Conservation (phyloP, 1,139 yeast species). For the Taphrina confusa region DNA sequence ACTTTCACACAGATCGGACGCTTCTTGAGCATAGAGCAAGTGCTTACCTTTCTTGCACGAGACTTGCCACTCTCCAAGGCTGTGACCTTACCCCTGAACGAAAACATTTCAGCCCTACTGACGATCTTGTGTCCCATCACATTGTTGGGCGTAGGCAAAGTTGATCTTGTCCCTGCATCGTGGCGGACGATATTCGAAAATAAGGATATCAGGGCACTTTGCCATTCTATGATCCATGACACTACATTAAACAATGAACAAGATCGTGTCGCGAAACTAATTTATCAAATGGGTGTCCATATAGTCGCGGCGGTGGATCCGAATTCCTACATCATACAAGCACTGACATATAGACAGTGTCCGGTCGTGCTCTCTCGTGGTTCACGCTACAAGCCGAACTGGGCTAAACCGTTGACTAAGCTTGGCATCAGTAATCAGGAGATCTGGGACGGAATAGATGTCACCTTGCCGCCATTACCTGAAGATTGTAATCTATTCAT, state of each 20-base stretch:
- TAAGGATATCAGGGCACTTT: not conserved
- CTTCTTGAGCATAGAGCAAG: conserved; percentile 23
- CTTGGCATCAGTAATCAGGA: conserved; percentile 11
- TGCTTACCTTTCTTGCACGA: conserved; percentile 15
- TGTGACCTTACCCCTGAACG: not conserved
- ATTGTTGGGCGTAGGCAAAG: not conserved
- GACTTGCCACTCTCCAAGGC: not conserved
- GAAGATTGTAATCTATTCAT: not conserved
- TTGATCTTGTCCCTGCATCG: not conserved
- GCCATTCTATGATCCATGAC: conserved; percentile 8
- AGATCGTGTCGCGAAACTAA: not conserved
- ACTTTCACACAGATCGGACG: conserved; percentile 12
- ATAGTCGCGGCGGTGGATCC: conserved; percentile 7
- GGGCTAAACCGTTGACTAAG: not conserved
- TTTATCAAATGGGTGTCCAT: conserved; percentile 5
- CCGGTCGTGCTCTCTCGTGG: conserved; percentile 7
- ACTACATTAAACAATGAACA: not conserved
- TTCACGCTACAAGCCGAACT: not conserved
- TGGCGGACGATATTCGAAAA: not conserved
- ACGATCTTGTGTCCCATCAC: conserved; percentile 8
- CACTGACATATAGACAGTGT: not conserved
- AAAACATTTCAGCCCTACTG: not conserved
- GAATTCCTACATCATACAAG: conserved; percentile 1
- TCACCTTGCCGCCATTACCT: not conserved
- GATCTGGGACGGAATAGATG: conserved; percentile 4